Percentiles rank a stretch among this genome's conserved stretches.
Evolutionary conservation across 495 filamentous ascomycete species (phyloP).

Genomic region (Aspergillus homomorphus): DNA sequence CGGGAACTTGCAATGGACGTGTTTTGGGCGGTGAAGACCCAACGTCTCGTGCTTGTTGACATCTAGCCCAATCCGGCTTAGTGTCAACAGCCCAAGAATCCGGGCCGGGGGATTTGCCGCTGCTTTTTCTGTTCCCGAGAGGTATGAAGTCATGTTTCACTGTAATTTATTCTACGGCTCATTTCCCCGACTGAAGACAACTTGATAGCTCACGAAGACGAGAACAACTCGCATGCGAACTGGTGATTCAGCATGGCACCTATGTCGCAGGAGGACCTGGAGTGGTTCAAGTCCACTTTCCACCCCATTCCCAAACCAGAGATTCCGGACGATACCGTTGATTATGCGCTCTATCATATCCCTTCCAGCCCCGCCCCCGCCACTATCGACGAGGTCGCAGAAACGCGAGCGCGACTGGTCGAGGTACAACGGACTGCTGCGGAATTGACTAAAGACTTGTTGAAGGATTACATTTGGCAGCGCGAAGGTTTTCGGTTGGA

Average conservation of each 20-base stretch:
- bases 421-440: constrained; percentile 65
- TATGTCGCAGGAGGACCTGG: constrained; percentile 46
- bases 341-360: constrained; percentile 78
- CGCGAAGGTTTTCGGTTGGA: constrained; percentile 69
- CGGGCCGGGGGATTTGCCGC: constrained; percentile 28
- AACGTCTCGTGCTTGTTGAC: constrained; percentile 38
- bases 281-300: constrained; percentile 51
- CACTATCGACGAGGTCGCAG: constrained; percentile 46
- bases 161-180: constrained; percentile 12
- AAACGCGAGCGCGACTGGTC: constrained; percentile 59
- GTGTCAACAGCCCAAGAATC: constrained; percentile 20
- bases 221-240: neutral
- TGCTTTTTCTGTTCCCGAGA: constrained; percentile 15
- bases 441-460: constrained; percentile 56
- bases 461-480: constrained; percentile 94
- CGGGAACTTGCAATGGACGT: constrained; percentile 27
- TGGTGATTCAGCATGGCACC: constrained; percentile 35
- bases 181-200: constrained; percentile 5
- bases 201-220: neutral
- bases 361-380: constrained; percentile 41
- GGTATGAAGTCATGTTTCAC: constrained; percentile 39
- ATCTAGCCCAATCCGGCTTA: constrained; percentile 39
- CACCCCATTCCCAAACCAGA: constrained; percentile 60
- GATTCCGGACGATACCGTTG: constrained; percentile 81
- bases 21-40: constrained; percentile 37